Evolutionary conservation across 179 eudicot genomes (phyloP).

Genomic region (Heliamphora pulchella): DNA sequence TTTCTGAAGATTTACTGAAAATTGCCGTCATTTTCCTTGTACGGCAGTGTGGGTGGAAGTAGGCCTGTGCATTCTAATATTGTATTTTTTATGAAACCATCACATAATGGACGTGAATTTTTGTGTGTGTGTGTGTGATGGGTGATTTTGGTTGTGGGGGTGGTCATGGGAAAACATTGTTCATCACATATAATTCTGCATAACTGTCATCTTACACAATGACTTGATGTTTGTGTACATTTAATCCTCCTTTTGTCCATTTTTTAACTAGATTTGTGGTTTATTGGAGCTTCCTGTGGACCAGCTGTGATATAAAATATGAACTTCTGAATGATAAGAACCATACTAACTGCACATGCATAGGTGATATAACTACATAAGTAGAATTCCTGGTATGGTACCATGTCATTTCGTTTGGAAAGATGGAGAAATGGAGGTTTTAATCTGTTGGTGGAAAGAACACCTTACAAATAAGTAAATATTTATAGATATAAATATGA

Average conservation of each 20-base stretch:
- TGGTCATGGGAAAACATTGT: neutral
- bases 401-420: neutral
- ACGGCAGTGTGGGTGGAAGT: too few species aligned
- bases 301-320: neutral
- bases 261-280: neutral
- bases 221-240: neutral
- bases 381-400: conserved; percentile 2
- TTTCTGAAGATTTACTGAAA: too few species aligned
- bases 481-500: neutral
- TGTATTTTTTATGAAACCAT: neutral
- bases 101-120: neutral
- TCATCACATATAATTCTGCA: too few species aligned
- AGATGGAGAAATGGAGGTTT: neutral
- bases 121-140: neutral
- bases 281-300: neutral
- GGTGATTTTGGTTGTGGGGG: neutral
- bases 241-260: neutral
- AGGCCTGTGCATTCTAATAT: neutral
- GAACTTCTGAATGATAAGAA: neutral
- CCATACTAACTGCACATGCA: neutral
- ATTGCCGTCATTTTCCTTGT: too few species aligned
- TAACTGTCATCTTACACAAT: neutral
- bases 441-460: neutral
- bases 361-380: neutral
- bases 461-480: neutral